Conservation (phyloP, 2,329 filamentous ascomycete species). For the Diaporthe humulicola region DNA sequence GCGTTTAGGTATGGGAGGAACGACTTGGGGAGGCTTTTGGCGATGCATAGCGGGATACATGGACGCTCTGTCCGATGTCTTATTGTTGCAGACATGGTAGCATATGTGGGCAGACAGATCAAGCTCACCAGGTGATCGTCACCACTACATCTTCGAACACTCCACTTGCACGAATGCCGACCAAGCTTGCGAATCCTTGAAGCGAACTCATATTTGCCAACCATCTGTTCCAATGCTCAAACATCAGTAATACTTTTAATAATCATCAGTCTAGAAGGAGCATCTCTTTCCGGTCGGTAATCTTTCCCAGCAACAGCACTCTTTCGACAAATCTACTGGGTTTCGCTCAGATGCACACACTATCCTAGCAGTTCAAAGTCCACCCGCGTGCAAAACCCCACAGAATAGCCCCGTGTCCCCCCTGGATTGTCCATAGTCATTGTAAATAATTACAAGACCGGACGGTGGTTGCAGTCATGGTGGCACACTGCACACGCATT, state of each 20-base stretch:
- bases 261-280: neutral
- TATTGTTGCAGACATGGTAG: no score
- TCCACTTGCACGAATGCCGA: neutral
- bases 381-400: neutral
- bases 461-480: no score
- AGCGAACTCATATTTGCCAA: neutral
- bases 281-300: neutral
- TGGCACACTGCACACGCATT: no score
- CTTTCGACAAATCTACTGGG: no score
- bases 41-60: neutral
- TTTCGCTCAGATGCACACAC: no score
- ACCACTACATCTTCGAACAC: neutral
- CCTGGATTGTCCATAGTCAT: no score
- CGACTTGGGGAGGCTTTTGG: neutral
- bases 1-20: neutral
- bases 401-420: neutral
- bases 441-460: no score
- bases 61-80: neutral
- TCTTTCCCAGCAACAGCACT: no score
- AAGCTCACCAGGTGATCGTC: rapidly evolving
- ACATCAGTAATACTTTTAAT: neutral
- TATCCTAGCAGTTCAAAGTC: no score
- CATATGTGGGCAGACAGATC: neutral
- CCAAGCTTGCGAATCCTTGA: no score
- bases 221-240: no score